phyloP scores from a whole-genome alignment of 2,329 filamentous ascomycete genomes.

The Aspergillus alliaceus region DNA sequence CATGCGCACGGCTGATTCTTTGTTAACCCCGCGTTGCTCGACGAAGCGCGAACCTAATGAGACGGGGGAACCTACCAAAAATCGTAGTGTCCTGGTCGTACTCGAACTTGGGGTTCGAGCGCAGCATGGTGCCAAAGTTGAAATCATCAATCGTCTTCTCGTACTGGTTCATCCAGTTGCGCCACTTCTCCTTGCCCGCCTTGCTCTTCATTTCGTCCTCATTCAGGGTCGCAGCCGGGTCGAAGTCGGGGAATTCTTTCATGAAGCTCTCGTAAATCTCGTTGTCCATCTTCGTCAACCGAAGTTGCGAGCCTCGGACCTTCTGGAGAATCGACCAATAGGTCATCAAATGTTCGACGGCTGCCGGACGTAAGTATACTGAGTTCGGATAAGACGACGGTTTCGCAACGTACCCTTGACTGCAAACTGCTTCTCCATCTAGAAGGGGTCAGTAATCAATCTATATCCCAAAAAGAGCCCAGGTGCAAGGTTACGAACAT shows the following conservation, averaged over 20 bases:
- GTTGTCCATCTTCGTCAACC: constrained; percentile 91
- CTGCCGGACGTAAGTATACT: constrained; percentile 37
- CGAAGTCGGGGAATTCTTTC: constrained; percentile 87
- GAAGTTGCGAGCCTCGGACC: constrained; percentile 81
- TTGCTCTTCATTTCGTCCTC: constrained; percentile 99
- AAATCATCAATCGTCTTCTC: constrained; percentile 95
- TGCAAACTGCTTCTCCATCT: constrained; percentile 99
- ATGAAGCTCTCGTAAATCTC: constrained; percentile 90
- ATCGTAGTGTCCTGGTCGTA: constrained; percentile 90
- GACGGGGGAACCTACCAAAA: constrained; percentile 64
- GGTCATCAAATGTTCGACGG: constrained; percentile 92
- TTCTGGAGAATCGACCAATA: constrained; percentile 97
- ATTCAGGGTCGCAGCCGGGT: constrained; percentile 75
- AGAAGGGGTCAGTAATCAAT: constrained; percentile 17
- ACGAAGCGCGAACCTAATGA: not conserved
- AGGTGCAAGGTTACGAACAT: constrained; percentile 50
- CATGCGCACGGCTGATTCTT: constrained; percentile 64
- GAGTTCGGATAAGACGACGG: not conserved
- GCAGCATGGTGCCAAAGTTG: constrained; percentile 95
- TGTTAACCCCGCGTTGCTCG: constrained; percentile 10
- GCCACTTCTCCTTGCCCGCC: constrained; percentile 88
- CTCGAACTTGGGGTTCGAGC: constrained; percentile 73
- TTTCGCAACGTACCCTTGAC: constrained; percentile 69
- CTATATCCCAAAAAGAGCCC: not conserved
- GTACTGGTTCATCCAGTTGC: constrained; percentile 89